Conservation (phyloP, 2,329 filamentous ascomycete species). For the Diaporthe longicolla region DNA sequence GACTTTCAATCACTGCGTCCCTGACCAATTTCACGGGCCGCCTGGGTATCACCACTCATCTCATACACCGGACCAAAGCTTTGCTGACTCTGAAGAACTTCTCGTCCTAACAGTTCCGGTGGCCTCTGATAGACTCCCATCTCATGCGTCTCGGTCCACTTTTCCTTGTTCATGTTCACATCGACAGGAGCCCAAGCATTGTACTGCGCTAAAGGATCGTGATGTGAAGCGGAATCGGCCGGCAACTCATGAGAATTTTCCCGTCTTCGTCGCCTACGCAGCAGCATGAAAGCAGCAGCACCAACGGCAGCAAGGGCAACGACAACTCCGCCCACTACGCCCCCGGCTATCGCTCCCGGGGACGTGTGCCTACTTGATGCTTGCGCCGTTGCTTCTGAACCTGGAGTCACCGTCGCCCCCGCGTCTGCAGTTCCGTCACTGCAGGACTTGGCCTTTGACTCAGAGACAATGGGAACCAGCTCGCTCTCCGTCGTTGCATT, state of each 20-base stretch:
- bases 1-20: neutral
- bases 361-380: neutral
- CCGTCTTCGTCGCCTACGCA: neutral
- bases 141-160: neutral
- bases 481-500: neutral
- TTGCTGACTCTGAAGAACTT: conserved; percentile 4
- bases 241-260: neutral
- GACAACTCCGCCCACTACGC: conserved; percentile 1
- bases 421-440: neutral
- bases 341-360: conserved; percentile 1
- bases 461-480: neutral
- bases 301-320: neutral
- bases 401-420: neutral
- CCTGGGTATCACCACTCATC: conserved; percentile 2
- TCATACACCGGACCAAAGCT: neutral
- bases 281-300: neutral
- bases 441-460: conserved; percentile 1
- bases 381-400: neutral
- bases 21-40: neutral
- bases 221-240: neutral
- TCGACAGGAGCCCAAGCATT: neutral
- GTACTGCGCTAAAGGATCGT: neutral
- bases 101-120: neutral
- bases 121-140: neutral
- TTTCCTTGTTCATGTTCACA: neutral